Evolutionary conservation across 805 yeast genomes (phyloP), one percentile per base, ranked within the genome.

Genomic region (Candida anglica): DNA sequence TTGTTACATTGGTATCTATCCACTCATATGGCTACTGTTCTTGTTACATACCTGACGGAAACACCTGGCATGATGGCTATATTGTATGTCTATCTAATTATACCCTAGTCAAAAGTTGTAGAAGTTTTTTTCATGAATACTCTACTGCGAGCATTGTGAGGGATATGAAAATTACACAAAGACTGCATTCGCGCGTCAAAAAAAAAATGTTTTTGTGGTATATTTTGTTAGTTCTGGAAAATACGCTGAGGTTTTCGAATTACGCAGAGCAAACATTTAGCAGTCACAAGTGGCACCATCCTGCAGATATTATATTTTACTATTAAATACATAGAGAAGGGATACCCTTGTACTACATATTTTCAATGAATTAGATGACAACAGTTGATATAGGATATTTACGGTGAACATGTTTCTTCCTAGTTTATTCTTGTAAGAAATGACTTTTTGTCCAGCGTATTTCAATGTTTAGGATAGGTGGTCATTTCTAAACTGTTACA

Each of bases 1-100:
- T n/a, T n/a, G n/a, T n/a, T n/a, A n/a, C n/a, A n/a, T n/a, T n/a
- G n/a, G n/a, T n/a, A n/a, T n/a, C n/a, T n/a, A n/a, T n/a, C n/a
- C n/a, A n/a, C n/a, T n/a, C n/a, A n/a, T n/a, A n/a, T n/a, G n/a
- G n/a, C n/a, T n/a, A n/a, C n/a, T n/a, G n/a, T n/a, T n/a, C n/a
- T n/a, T n/a, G n/a, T 18, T 43, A 84, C 95, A 66, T 85, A 86
- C 95, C 91, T 86, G 72, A 87, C 96, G 77, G 96, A 81, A 81
- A 82, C 89, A 86, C 95, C 95, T 80, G 95, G 84, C 96, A 87
- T 87, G 63, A 75, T 78, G 71, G 58, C 60, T 63, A 52, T 55
- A 40, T 38, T 30, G 32, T 30, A 27, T 30, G 15, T 30, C 23
- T 13, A n/a, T 30, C 19, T 22, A 10, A 21, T n/a, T 5, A n/a